phyloP scores from a whole-genome alignment of 441 rosid genomes.

The Corymbia citriodora region DNA sequence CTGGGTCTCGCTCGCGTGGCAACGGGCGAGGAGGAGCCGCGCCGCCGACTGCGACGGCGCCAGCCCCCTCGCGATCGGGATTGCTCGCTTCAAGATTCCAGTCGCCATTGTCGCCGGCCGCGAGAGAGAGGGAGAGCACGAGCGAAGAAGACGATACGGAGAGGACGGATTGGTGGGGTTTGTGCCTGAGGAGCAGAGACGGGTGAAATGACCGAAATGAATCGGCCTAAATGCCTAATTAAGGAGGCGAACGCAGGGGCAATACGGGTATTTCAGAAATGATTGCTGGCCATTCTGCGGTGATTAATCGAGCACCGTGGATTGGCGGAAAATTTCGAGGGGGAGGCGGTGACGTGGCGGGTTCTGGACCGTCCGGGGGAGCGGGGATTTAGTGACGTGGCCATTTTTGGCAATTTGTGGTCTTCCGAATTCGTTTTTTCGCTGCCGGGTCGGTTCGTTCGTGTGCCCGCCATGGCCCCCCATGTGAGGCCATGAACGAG shows the following conservation, averaged over 20 bases:
- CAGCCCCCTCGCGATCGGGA: slow-evolving; percentile 22
- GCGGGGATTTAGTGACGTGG: neutral
- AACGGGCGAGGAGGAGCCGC: slow-evolving; percentile 29
- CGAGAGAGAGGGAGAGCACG: neutral
- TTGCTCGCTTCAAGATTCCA: slow-evolving; percentile 44
- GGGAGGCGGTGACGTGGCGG: neutral
- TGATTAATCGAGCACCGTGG: neutral
- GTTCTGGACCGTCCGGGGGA: neutral
- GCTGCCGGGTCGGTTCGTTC: neutral
- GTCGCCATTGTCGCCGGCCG: slow-evolving; percentile 42
- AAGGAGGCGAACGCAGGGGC: neutral
- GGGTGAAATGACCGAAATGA: neutral
- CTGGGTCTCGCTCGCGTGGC: slow-evolving; percentile 46
- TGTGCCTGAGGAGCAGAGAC: neutral
- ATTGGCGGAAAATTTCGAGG: neutral
- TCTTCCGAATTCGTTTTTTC: neutral
- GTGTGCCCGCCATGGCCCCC: neutral
- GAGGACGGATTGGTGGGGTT: neutral
- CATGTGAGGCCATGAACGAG: neutral
- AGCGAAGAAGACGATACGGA: neutral
- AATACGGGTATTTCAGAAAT: fast-evolving
- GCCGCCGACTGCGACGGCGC: slow-evolving; percentile 13
- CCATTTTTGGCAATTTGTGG: neutral
- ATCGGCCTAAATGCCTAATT: fast-evolving
- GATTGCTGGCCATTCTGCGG: neutral